Base-by-base conservation (phyloP, 257 asterid species). In the Salvia hispanica region DNA sequence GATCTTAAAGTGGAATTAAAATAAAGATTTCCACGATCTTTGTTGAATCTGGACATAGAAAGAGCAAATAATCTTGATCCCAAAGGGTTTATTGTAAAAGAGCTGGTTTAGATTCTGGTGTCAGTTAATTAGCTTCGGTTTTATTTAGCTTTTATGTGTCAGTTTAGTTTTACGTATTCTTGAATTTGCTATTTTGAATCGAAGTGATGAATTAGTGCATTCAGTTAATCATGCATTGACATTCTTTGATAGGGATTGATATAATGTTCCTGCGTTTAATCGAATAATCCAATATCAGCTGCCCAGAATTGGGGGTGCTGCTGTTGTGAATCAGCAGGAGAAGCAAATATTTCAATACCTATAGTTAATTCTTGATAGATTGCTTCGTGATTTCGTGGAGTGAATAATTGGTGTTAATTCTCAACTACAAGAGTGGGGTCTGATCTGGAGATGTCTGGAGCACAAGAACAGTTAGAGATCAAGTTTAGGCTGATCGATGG, bases 401-500 rank as follows among this genome's bases (percentile, higher is more conserved):
- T 50, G 77, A 77, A 68, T 72, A 62, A 70, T 82, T 58, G 66
- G 44, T 37, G 54, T 67, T 71, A 25, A 62, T 69, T 60, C 66
- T 66, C 57, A 62, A 71, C 44, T 59, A 62, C 39, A 53, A 56
- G 46, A 72, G 44, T 54, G 72, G 12, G 65, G 54, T 34, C 39
- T 33, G 62, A 56, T 63, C 74, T 67, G 63, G 69, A 73, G 78
- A 90, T 85, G 90, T 79, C 97, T 69, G 91, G 74, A 62, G 80
- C 73, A 54, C 86, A 85, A 89, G 96, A 88, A 78, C 89, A 83
- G 66, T 76, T 89, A 57, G 93, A 84, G 79, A 92, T 92, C 84
- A 92, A 82, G 85, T 92, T 92, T 75, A 82, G 97, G 84, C 70
- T 92, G 90, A 83, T 74, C 47, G 97, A 92, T 83, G 97, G 98